Evolutionary conservation across 2,329 filamentous ascomycete species (phyloP).

Genomic region (Colletotrichum costaricense): DNA sequence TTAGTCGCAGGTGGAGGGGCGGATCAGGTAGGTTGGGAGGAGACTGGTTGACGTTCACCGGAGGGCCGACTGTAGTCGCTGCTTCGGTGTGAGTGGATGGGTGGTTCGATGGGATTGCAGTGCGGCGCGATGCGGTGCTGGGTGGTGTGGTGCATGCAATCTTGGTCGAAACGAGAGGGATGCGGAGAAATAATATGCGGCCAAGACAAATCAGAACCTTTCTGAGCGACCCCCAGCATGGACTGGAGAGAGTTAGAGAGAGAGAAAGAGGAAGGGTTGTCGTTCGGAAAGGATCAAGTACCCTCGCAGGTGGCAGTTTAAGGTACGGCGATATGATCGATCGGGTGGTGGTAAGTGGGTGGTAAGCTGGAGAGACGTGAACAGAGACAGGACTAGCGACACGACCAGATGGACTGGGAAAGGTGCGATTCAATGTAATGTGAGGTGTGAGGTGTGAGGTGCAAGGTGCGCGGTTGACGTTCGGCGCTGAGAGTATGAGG

Average conservation of each 20-base stretch:
- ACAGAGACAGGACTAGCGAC: not conserved
- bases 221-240: constrained; percentile 1
- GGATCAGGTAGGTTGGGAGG: constrained; percentile 9
- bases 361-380: not conserved
- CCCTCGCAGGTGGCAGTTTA: constrained; percentile 9
- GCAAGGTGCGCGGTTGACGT: not conserved
- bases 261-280: not conserved
- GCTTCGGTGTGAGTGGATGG: not conserved
- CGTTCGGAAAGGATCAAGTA: not conserved
- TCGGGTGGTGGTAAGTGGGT: not conserved
- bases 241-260: not conserved
- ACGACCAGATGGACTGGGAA: not conserved
- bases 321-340: constrained; percentile 3
- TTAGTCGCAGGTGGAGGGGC: constrained; percentile 7
- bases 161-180: not conserved
- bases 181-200: constrained; percentile 25
- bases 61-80: not conserved
- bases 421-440: not conserved
- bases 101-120: not conserved
- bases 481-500: not conserved
- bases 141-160: not conserved
- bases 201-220: not conserved
- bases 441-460: not conserved
- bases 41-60: not conserved
- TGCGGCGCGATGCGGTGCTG: not conserved